Percentiles rank a stretch among this genome's conserved stretches.
Evolutionary conservation across 2,329 filamentous ascomycete species (phyloP).

Genomic region (Coniochaeta hoffmannii): DNA sequence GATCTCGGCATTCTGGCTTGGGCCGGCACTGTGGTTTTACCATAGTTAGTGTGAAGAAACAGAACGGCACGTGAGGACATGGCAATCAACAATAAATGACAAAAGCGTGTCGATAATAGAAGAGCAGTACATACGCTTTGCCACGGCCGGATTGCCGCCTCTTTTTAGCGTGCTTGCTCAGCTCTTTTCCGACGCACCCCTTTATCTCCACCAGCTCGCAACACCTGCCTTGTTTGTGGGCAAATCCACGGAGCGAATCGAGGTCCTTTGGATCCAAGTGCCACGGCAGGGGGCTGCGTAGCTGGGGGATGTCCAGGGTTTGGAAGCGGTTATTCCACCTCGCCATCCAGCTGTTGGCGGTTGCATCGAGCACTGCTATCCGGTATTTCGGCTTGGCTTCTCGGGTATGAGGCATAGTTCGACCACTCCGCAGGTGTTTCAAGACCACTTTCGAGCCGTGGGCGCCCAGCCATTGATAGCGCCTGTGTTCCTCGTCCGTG

Average conservation of each 20-base stretch:
- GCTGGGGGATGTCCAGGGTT: conserved; percentile 60
- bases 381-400: conserved; percentile 20
- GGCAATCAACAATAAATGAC: too few relatives aligned
- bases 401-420: not conserved
- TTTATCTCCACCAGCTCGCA: conserved; percentile 61
- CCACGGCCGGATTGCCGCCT: conserved; percentile 28
- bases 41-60: too few relatives aligned
- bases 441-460: conserved; percentile 53
- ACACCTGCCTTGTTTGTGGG: conserved; percentile 52
- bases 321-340: conserved; percentile 65
- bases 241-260: conserved; percentile 64
- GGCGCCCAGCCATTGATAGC: conserved; percentile 71
- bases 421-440: conserved; percentile 40
- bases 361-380: conserved; percentile 61
- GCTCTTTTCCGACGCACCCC: conserved; percentile 69
- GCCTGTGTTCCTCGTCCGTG: conserved; percentile 73
- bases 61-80: too few relatives aligned
- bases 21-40: conserved; percentile 5
- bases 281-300: conserved; percentile 78
- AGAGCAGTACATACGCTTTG: not conserved
- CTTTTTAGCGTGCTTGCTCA: conserved; percentile 75
- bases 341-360: conserved; percentile 57
- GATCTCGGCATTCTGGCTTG: conserved; percentile 40
- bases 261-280: conserved; percentile 70
- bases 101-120: too few relatives aligned